Conservation (phyloP, 768 basidiomycete species). For the Galerina sulciceps region DNA sequence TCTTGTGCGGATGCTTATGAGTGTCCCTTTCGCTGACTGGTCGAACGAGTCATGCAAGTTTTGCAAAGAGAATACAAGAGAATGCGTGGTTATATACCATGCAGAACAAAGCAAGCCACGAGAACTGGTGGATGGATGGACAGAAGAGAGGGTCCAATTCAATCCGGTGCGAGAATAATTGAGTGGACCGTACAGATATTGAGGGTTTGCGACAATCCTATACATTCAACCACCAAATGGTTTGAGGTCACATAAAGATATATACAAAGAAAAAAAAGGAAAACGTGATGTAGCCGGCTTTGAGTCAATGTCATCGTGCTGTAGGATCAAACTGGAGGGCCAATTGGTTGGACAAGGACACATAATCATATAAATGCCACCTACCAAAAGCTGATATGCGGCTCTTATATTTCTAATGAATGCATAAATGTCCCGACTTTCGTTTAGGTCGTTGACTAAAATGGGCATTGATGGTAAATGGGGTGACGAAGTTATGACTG, state of each 20-base stretch:
- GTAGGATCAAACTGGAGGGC: conserved; percentile 5
- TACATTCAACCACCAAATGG: no score
- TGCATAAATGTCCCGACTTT: conserved; percentile 65
- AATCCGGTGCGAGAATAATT: no score
- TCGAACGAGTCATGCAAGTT: no score
- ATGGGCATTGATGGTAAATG: conserved; percentile 67
- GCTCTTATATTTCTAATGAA: conserved; percentile 74
- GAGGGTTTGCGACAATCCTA: no score
- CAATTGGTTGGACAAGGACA: neutral
- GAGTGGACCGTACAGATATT: no score
- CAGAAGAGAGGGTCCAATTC: no score
- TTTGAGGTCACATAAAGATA: neutral
- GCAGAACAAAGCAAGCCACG: no score
- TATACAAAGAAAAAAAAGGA: neutral
- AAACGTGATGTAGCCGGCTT: neutral
- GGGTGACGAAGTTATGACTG: conserved; percentile 85
- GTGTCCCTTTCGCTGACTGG: no score
- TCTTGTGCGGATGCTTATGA: no score
- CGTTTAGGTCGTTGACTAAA: conserved; percentile 73
- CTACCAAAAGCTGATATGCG: conserved; percentile 48
- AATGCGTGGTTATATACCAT: no score
- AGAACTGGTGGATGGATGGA: no score
- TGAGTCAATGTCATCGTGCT: neutral
- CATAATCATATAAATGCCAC: neutral
- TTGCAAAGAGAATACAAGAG: no score